Evolutionary conservation across 2,329 filamentous ascomycete genomes (phyloP), one percentile per base, ranked within the genome.

Genomic region (Aplosporella prunicola): DNA sequence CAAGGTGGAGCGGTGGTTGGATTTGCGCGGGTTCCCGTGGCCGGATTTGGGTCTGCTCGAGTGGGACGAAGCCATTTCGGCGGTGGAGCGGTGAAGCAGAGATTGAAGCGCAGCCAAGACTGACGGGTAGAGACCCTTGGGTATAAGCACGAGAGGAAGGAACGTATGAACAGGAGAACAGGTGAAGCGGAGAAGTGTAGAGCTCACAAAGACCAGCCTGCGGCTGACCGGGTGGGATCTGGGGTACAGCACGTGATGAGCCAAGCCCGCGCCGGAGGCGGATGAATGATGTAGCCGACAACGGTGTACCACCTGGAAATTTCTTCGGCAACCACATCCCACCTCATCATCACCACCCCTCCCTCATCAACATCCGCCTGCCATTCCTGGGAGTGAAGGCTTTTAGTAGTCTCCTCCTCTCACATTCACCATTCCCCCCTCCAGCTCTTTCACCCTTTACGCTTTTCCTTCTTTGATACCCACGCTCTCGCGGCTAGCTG

Each of bases 1-100:
- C 31, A 82, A 56, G 1, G 79, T 83, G 40, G 75, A 78, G 44
- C 79, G 66, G 53, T 83, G 80, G 30, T 61, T 57, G 30, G 58
- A 55, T 37, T 36, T 24, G 25, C 39, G 39, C 24, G 33, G 28
- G 17, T 26, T 61, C 40, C n/a, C n/a, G n/a, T n/a, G n/a, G n/a
- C n/a, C n/a, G n/a, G n/a, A n/a, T n/a, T 60, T 58, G 9, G 57
- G 14, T 20, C 34, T 35, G 7, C 10, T 20, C n/a, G n/a, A n/a
- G n/a, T n/a, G n/a, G n/a, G n/a, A n/a, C n/a, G n/a, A n/a, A n/a
- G n/a, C n/a, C n/a, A n/a, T n/a, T n/a, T n/a, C n/a, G 33, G 11
- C 27, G 32, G 20, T 24, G 31, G 20, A 27, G 20, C 10, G 20
- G 29, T 27, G 18, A 23, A 8, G 27, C 8, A 24, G 22, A n/a